A percentile compares a stretch with the other conserved stretches of the same genome.
phyloP scores from a whole-genome alignment of 371 early-diverging fungal genomes.

The Haplosporangium sp. region DNA sequence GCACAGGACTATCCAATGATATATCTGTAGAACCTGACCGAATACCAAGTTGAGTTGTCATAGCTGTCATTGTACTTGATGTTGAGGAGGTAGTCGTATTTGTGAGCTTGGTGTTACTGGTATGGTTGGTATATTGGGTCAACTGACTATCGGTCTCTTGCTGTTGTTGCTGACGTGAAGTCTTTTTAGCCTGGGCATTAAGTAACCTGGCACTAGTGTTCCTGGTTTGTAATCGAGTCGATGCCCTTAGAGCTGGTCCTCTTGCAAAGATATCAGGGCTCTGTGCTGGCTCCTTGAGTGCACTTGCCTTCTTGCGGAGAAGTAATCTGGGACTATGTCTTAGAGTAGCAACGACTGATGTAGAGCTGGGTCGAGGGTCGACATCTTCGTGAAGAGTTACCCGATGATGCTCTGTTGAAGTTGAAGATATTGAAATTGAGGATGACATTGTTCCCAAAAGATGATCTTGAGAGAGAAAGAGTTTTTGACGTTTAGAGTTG shows the following conservation, averaged over 20 bases:
- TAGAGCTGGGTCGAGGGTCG: slow-evolving; percentile 47
- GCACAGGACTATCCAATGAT: slow-evolving; percentile 24
- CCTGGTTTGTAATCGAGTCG: slow-evolving; percentile 52
- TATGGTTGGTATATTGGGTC: slow-evolving; percentile 40
- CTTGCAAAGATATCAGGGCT: slow-evolving; percentile 57
- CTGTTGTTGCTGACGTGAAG: slow-evolving; percentile 45
- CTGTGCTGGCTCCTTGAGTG: slow-evolving; percentile 52
- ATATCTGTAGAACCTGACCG: slow-evolving; percentile 18
- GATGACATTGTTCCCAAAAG: slow-evolving; percentile 8
- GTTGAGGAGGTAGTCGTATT: slow-evolving; percentile 8
- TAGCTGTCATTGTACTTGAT: neutral
- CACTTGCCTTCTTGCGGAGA: slow-evolving; percentile 53
- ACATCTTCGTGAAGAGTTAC: slow-evolving; percentile 24
- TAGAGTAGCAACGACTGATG: slow-evolving; percentile 50
- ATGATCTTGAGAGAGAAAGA: neutral
- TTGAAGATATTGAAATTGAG: slow-evolving; percentile 8
- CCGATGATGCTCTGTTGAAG: slow-evolving; percentile 15
- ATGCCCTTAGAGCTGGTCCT: slow-evolving; percentile 48
- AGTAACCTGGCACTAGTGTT: slow-evolving; percentile 34
- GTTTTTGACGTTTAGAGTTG: too few species aligned
- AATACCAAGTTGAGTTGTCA: neutral
- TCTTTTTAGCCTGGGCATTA: slow-evolving; percentile 42
- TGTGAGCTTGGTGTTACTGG: slow-evolving; percentile 4
- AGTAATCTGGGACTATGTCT: slow-evolving; percentile 51
- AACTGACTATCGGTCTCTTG: slow-evolving; percentile 10